Evolutionary conservation across 2,329 filamentous ascomycete species (phyloP), one percentile per base, ranked within the genome.

Genomic region (Alternaria solani): DNA sequence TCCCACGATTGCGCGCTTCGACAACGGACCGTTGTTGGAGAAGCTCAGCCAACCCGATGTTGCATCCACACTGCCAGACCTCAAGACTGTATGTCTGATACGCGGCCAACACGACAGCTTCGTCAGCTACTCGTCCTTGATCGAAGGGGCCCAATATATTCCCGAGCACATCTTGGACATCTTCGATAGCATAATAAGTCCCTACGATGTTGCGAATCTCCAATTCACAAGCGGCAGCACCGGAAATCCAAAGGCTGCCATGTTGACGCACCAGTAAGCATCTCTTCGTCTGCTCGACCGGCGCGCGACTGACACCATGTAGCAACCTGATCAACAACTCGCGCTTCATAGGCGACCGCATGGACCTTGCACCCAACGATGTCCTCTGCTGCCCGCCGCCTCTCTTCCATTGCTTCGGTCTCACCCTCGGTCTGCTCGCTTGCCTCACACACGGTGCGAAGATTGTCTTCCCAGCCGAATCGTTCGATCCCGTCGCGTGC

Each of bases 321-420:
- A 79, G 77, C 61, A 79, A 78, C 54, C 70, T 80, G 7, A 68
- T 79, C 55, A 80, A 80, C 63, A 79, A 79, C 62, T 75, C 77
- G 20, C 72, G 75, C 49, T 79, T 80, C 67, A 78, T 79, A 32
- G 91, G 90, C 55, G 89, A 92, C 76, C 86, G 90, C 43, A 91
- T 93, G 89, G 84, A 86, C 6, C 83, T 94, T 16, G 88, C 86
- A 0, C 63, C 71, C 7, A 79, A 86, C 3, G 91, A 94, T 71
- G 82, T 89, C 7, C 83, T 95, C 11, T 94, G 91, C 81, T 95
- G 92, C 75, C 91, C 91, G 3, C 91, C 92, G 0, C 92, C 92
- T 0, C 84, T 95, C 4, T 95, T 95, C 82, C 92, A 95, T 81
- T 94, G 91, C 81, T 94, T 94, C 73, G 91, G 91, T 1, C 85